Percentiles rank a stretch among this genome's conserved stretches.
phyloP scores from a whole-genome alignment of 2,329 filamentous ascomycete species.

The Cladobotryum protrusum region DNA sequence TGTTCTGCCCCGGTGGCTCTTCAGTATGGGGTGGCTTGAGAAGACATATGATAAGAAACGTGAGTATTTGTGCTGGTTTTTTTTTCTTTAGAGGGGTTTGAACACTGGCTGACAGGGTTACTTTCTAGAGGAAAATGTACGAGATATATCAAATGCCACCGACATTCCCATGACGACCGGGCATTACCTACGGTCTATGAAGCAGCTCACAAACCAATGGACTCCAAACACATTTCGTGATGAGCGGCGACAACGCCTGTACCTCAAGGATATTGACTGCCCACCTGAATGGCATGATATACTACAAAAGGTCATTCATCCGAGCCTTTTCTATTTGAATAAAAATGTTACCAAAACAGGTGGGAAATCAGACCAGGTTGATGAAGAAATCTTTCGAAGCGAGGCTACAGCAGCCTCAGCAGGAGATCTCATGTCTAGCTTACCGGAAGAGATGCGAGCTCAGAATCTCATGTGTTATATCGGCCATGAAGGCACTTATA shows the following conservation, averaged over 20 bases:
- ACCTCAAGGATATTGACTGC: slow-evolving; percentile 96
- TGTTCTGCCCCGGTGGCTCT: slow-evolving; percentile 68
- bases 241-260: slow-evolving; percentile 75
- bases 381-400: slow-evolving; percentile 37
- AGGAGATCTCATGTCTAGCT: slow-evolving; percentile 90
- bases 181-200: slow-evolving; percentile 87
- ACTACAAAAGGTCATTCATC: slow-evolving; percentile 70
- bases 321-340: slow-evolving; percentile 84
- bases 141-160: slow-evolving; percentile 66
- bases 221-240: slow-evolving; percentile 69
- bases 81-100: too few species aligned
- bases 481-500: slow-evolving; percentile 95
- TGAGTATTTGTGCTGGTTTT: slow-evolving; percentile 34
- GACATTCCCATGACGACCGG: slow-evolving; percentile 80
- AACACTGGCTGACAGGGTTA: slow-evolving; percentile 16
- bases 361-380: slow-evolving; percentile 28
- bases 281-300: slow-evolving; percentile 80
- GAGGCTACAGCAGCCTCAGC: slow-evolving; percentile 61
- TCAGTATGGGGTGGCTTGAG: slow-evolving; percentile 75
- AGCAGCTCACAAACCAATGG: slow-evolving; percentile 77
- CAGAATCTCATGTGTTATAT: slow-evolving; percentile 98
- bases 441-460: slow-evolving; percentile 80
- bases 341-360: slow-evolving; percentile 54
- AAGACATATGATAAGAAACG: slow-evolving; percentile 72
- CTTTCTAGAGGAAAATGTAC: slow-evolving; percentile 67